A percentile compares a stretch with the other conserved stretches of the same genome.
These are phyloP conservation scores for Annulohypoxylon moriforme DNA, from an alignment of 495 filamentous ascomycete species.

Conservation along the genomic window DNA sequence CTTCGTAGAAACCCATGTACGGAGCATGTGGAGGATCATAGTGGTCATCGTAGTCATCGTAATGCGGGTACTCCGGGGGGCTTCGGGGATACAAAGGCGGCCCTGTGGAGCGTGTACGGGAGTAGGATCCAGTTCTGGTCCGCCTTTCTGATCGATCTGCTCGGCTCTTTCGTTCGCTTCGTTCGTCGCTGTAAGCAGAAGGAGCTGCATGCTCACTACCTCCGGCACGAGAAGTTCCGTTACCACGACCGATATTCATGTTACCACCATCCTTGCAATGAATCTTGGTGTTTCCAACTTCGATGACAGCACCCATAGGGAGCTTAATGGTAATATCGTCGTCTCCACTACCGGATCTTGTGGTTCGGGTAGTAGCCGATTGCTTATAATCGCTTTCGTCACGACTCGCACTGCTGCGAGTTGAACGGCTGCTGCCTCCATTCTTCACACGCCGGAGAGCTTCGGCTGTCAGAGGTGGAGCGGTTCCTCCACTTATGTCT, in stretches of 20 bases:
- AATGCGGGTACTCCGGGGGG: conserved; percentile 30
- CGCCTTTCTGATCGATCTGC: conserved; percentile 53
- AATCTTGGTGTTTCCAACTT: conserved; percentile 63
- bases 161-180: conserved; percentile 57
- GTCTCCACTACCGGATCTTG: conserved; percentile 56
- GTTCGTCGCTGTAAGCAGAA: conserved; percentile 58
- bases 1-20: conserved; percentile 18
- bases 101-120: conserved; percentile 48
- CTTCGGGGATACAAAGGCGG: conserved; percentile 36
- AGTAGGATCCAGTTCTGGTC: conserved; percentile 55
- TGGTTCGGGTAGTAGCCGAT: conserved; percentile 66
- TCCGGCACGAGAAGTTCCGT: conserved; percentile 38
- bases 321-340: conserved; percentile 67
- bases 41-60: conserved; percentile 37
- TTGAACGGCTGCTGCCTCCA: conserved; percentile 62
- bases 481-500: conserved; percentile 56
- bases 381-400: conserved; percentile 68
- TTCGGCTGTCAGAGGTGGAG: conserved; percentile 61
- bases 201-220: conserved; percentile 57
- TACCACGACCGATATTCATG: conserved; percentile 60
- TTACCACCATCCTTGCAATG: conserved; percentile 64
- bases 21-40: conserved; percentile 26
- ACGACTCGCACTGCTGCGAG: conserved; percentile 62
- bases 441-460: conserved; percentile 59
- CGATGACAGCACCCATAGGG: conserved; percentile 58